These are phyloP conservation scores for Dryadomyces quercivorus DNA, from an alignment of 2,329 filamentous ascomycete species.

Conservation along the genomic window DNA sequence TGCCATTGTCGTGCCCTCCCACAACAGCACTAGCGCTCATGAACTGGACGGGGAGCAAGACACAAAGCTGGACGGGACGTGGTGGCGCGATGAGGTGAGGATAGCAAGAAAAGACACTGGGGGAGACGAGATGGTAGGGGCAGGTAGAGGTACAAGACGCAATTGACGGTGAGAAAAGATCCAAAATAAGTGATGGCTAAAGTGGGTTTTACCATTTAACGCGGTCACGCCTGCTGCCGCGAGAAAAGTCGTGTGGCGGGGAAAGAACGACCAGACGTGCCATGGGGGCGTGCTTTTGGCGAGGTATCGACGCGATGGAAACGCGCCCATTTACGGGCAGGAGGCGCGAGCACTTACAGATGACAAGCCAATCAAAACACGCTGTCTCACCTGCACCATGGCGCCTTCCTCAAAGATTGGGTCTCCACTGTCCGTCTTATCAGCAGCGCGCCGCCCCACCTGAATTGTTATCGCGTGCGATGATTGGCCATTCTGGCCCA, in stretches of 20 bases:
- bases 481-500: constrained; percentile 4
- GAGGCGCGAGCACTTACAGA: constrained; percentile 9
- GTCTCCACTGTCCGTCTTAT: neutral
- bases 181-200: neutral
- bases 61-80: neutral
- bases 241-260: constrained; percentile 12
- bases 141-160: neutral
- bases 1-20: constrained; percentile 11
- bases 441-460: constrained; percentile 3
- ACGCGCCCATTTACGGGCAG: constrained; percentile 3
- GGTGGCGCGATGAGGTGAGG: neutral
- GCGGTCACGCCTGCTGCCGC: constrained; percentile 3
- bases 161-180: neutral
- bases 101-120: neutral
- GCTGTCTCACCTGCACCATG: neutral
- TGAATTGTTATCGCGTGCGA: constrained; percentile 1
- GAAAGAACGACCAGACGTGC: constrained; percentile 8
- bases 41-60: neutral
- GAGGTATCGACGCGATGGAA: constrained; percentile 9
- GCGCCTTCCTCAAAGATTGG: neutral
- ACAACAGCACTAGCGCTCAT: neutral
- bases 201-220: constrained; percentile 4
- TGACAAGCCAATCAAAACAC: constrained; percentile 6
- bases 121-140: neutral
- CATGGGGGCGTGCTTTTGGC: constrained; percentile 1